Base-by-base conservation (phyloP, 306 rosid species). In the Vachellia collinsii region DNA sequence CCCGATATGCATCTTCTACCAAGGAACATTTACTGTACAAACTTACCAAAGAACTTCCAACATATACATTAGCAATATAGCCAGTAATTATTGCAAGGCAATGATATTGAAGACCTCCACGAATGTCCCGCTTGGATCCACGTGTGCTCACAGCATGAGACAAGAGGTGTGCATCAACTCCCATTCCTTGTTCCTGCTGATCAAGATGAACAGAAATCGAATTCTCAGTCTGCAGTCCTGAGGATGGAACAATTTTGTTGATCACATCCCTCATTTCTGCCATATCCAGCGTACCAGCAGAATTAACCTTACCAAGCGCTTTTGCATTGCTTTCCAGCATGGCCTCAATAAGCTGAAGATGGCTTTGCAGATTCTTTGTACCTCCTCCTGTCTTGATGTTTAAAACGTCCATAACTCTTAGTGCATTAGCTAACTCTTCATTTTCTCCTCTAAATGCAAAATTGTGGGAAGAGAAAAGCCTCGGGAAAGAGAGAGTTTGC, bases 11-110 rank as follows among this genome's bases (percentile, higher is more conserved):
- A 78, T 80, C 76, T 23, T 83, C 77, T 65, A 88, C 70, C 81
- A 83, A 83, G 7, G 70, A 72, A 56, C 99, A 92, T 50, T 81
- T 89, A 6, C 92, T 0, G n/a, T 92, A 94, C 66, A 91, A 69
- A 58, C 87, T 90, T 1, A 94, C 74, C 91, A 94, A 83, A 78
- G 94, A 91, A 76, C 92, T 94, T 63, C 94, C 98, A 42, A 92
- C 87, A 76, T 92, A 91, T 19, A 92, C 85, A 91, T 91, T 91
- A 51, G 84, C 69, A 29, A 83, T 58, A 79, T 87, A 90, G 74
- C 98, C 98, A 83, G 81, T 50, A 84, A 72, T 77, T 41, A 92
- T 51, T 20, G 90, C 97, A 3, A 86, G 74, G 74, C 94, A 94
- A 75, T 94, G 98, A 83, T 90, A 87, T 16, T 82, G 97, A 89